A percentile compares a stretch with the other conserved stretches of the same genome.
phyloP scores from a whole-genome alignment of 2,329 filamentous ascomycete genomes.

The Xylariaceae sp. region DNA sequence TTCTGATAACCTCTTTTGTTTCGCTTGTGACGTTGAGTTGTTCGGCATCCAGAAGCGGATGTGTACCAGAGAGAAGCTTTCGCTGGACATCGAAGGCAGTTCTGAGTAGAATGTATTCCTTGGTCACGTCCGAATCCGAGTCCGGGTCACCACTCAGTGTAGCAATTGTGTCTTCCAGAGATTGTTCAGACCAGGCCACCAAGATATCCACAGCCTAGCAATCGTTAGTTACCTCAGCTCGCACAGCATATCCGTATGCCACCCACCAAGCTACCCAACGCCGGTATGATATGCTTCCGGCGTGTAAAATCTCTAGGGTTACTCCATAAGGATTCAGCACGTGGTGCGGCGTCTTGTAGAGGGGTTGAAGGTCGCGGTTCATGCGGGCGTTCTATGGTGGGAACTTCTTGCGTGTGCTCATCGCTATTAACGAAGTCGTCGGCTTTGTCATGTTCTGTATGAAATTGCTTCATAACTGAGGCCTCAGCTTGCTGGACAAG shows the following conservation, averaged over 20 bases:
- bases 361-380: slow-evolving; percentile 20
- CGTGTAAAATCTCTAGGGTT: slow-evolving; percentile 38
- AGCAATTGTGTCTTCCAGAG: slow-evolving; percentile 39
- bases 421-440: slow-evolving; percentile 20
- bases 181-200: slow-evolving; percentile 38
- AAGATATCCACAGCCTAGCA: slow-evolving; percentile 38
- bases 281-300: slow-evolving; percentile 38
- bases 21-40: slow-evolving; percentile 33
- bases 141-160: slow-evolving; percentile 34
- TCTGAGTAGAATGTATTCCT: slow-evolving; percentile 35
- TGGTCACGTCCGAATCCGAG: slow-evolving; percentile 34
- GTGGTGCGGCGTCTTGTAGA: slow-evolving; percentile 27
- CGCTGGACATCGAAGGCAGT: slow-evolving; percentile 34
- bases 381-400: slow-evolving; percentile 15
- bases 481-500: slow-evolving; percentile 36
- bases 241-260: background rate
- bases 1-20: slow-evolving; percentile 35
- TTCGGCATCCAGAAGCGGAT: slow-evolving; percentile 31
- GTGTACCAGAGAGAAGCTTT: slow-evolving; percentile 30
- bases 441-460: slow-evolving; percentile 22
- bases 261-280: slow-evolving; percentile 37
- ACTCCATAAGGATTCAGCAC: slow-evolving; percentile 36
- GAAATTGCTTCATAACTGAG: slow-evolving; percentile 35
- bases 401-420: slow-evolving; percentile 7
- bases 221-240: slow-evolving; percentile 20